These are phyloP conservation scores for Mytilinidion resinicola DNA, from an alignment of 495 filamentous ascomycete species.

Conservation along the genomic window DNA sequence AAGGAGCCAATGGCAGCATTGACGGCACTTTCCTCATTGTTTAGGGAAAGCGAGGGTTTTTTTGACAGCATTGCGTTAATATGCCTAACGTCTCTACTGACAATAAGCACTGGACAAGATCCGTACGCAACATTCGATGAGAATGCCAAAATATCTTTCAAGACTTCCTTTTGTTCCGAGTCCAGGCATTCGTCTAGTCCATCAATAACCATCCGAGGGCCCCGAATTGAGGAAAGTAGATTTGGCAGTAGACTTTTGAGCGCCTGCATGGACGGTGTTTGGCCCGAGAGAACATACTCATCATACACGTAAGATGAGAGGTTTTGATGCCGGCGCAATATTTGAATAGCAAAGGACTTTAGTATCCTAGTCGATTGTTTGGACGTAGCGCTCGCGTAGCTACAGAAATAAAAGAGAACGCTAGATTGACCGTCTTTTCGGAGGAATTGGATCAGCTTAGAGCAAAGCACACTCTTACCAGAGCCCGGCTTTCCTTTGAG, in stretches of 20 bases:
- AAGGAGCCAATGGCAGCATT: background rate
- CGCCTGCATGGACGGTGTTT: background rate
- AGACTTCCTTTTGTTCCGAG: background rate
- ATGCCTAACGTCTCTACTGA: background rate
- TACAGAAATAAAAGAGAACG: slow-evolving; percentile 9
- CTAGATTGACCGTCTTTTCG: background rate
- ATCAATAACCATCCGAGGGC: slow-evolving; percentile 8
- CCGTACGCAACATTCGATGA: background rate
- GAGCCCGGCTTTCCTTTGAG: slow-evolving; percentile 17
- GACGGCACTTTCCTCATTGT: background rate
- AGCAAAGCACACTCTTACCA: slow-evolving; percentile 9
- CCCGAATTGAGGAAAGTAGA: background rate
- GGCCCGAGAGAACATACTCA: background rate
- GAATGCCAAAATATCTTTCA: background rate
- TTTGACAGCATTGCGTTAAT: background rate
- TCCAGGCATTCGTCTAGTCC: slow-evolving; percentile 8
- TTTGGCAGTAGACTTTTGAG: background rate
- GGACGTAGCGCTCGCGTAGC: background rate
- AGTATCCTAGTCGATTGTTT: slow-evolving; percentile 2
- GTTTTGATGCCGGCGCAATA: background rate
- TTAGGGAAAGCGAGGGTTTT: background rate
- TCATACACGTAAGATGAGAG: background rate
- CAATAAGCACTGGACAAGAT: background rate
- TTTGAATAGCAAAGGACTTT: background rate
- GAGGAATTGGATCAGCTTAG: slow-evolving; percentile 7